phyloP scores from a whole-genome alignment of 2,329 filamentous ascomycete species.

The Salinomyces thailandicus region DNA sequence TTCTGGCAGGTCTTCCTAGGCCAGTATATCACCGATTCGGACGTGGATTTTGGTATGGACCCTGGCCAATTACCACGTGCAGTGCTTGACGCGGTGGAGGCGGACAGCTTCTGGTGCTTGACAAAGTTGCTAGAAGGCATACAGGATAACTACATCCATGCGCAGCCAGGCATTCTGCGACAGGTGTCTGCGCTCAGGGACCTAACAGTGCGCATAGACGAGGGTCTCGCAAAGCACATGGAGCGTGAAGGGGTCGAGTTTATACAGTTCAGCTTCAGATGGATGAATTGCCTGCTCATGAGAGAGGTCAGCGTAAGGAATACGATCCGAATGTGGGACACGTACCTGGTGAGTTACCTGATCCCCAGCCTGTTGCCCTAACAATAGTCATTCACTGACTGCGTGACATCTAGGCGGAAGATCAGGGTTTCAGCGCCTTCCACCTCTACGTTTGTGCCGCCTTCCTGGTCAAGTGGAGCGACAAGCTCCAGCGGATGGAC shows the following conservation, averaged over 20 bases:
- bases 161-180: slow-evolving; percentile 89
- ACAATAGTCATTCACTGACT: neutral
- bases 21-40: slow-evolving; percentile 85
- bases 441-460: slow-evolving; percentile 97
- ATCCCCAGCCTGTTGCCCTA: too few species aligned
- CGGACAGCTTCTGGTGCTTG: slow-evolving; percentile 96
- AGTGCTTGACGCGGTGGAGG: slow-evolving; percentile 92
- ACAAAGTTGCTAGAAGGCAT: slow-evolving; percentile 98
- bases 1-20: slow-evolving; percentile 98
- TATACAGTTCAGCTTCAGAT: slow-evolving; percentile 97
- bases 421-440: slow-evolving; percentile 96
- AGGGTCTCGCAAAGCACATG: slow-evolving; percentile 71
- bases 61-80: slow-evolving; percentile 83
- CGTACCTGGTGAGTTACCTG: slow-evolving; percentile 65
- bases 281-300: slow-evolving; percentile 99
- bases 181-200: slow-evolving; percentile 85
- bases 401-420: slow-evolving; percentile 72
- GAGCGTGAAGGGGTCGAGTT: slow-evolving; percentile 91
- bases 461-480: slow-evolving; percentile 96
- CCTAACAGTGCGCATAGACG: slow-evolving; percentile 82
- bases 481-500: slow-evolving; percentile 91
- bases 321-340: slow-evolving; percentile 99
- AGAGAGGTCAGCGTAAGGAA: slow-evolving; percentile 92
- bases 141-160: slow-evolving; percentile 97
- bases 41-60: slow-evolving; percentile 92